A percentile compares a stretch with the other conserved stretches of the same genome.
These are phyloP conservation scores for Saturnispora ahearnii DNA, from an alignment of 805 yeast species.

Conservation along the genomic window DNA sequence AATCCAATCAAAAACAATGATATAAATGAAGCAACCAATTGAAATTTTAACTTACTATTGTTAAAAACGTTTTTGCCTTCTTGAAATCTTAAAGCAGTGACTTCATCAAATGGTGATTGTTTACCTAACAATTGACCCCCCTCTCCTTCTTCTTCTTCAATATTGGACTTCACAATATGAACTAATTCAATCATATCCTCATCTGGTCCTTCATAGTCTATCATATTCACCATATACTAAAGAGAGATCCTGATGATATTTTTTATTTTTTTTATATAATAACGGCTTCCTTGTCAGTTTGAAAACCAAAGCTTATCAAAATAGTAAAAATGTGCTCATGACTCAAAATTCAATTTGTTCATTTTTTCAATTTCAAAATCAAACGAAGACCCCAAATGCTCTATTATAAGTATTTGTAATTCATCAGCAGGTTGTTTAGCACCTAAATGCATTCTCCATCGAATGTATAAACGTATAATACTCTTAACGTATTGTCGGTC, in stretches of 20 bases:
- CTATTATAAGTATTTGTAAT: neutral
- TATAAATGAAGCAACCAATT: conserved; percentile 32
- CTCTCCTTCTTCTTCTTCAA: neutral
- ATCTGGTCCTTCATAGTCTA: neutral
- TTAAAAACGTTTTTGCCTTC: conserved; percentile 34
- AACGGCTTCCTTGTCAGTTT: neutral
- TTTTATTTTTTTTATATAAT: too few relatives aligned
- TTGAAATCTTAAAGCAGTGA: conserved; percentile 22
- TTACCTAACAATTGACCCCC: neutral
- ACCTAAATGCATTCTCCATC: neutral
- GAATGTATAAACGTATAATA: neutral
- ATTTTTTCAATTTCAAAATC: neutral
- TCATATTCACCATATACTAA: neutral
- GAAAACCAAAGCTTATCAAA: neutral
- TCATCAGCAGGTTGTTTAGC: too few relatives aligned
- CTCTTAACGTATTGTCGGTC: neutral
- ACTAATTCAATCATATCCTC: neutral
- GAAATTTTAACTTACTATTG: conserved; percentile 33
- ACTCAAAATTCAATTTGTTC: neutral
- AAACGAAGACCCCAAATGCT: neutral
- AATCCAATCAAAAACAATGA: conserved; percentile 43
- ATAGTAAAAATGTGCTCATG: neutral
- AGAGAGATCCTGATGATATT: too few relatives aligned
- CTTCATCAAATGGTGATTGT: conserved; percentile 3
- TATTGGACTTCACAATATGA: neutral